These are phyloP conservation scores for Maudiozyma bulderi DNA, from an alignment of 805 yeast species.

Conservation along the genomic window DNA sequence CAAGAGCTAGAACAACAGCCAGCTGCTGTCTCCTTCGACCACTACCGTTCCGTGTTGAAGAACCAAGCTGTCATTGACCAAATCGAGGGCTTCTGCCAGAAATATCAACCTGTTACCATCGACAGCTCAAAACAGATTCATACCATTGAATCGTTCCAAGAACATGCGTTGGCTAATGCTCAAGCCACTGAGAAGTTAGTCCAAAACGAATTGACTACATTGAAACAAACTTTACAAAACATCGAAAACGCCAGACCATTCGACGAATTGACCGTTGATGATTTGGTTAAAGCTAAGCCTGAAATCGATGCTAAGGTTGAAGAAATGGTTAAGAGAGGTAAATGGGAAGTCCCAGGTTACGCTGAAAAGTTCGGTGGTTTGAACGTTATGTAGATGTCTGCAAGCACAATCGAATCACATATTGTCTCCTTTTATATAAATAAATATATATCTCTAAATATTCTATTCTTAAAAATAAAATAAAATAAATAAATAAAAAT, in stretches of 20 bases:
- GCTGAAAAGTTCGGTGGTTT: constrained; percentile 96
- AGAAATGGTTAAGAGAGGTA: constrained; percentile 92
- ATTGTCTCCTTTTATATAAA: not conserved
- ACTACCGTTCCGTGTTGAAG: constrained; percentile 73
- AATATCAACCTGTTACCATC: constrained; percentile 75
- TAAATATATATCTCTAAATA: not conserved
- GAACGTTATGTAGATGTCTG: constrained; percentile 60
- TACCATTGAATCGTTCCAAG: constrained; percentile 87
- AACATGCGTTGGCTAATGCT: constrained; percentile 92
- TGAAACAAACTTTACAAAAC: constrained; percentile 81
- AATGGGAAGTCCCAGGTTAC: constrained; percentile 97
- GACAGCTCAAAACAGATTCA: constrained; percentile 84
- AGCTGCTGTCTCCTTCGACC: constrained; percentile 67
- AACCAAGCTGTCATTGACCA: constrained; percentile 72
- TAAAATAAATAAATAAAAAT: not conserved
- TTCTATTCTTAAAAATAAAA: not conserved
- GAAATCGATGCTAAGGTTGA: constrained; percentile 93
- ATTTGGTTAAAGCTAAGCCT: constrained; percentile 90
- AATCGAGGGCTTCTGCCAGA: constrained; percentile 64
- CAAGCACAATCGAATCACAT: not conserved
- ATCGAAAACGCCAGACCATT: constrained; percentile 96
- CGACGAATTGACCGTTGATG: constrained; percentile 93
- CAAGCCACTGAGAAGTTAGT: constrained; percentile 86
- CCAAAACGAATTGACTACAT: constrained; percentile 71
- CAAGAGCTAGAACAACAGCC: constrained; percentile 63